Base-by-base conservation (phyloP, 2,329 filamentous ascomycete species). In the Colletotrichum sp. region DNA sequence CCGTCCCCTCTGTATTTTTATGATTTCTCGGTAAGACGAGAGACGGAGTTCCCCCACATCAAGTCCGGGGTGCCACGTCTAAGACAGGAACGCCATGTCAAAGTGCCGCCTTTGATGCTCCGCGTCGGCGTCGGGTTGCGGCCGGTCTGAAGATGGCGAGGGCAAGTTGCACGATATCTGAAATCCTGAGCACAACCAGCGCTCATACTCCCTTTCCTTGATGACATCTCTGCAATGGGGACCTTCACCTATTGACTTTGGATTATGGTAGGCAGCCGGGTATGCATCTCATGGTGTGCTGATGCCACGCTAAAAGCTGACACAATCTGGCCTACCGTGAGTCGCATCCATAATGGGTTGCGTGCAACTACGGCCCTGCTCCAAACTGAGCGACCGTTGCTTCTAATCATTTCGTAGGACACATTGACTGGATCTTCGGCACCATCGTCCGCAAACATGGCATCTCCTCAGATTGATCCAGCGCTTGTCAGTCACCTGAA, bases 301-400 rank as follows among this genome's bases (percentile, higher is more conserved):
- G n/a, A n/a, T 22, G 11, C 25, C 27, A n/a, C 67, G 67, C 67
- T 74, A 74, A 74, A 49, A 16, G 72, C 67, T 74, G 67, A 74
- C 72, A 16, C 11, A 2, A 15, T 8, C 8, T 11, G 9, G 13
- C 4, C 52, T 3, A 52, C 3, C 30, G 19, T 0, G 11, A 49
- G 39, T 49, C 44, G 44, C n/a, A n/a, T 49, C 44, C 32, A n/a
- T 9, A 49, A 49, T 49, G 44, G 44, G 44, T 22, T n/a, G 44
- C 4, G n/a, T 7, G 3, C 6, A 2, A 49, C n/a, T n/a, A 49
- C 44, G 44, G n/a, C 44, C 44, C n/a, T 22, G 44, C 44, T 8
- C 44, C 2, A 1, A 49, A 22, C 19, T 22, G 44, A n/a, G 0
- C 16, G 13, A 49, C n/a, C 6, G 44, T 13, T 49, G 19, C 3